Conservation (phyloP, 805 yeast species). For the Hanseniaspora hatyaiensis region DNA sequence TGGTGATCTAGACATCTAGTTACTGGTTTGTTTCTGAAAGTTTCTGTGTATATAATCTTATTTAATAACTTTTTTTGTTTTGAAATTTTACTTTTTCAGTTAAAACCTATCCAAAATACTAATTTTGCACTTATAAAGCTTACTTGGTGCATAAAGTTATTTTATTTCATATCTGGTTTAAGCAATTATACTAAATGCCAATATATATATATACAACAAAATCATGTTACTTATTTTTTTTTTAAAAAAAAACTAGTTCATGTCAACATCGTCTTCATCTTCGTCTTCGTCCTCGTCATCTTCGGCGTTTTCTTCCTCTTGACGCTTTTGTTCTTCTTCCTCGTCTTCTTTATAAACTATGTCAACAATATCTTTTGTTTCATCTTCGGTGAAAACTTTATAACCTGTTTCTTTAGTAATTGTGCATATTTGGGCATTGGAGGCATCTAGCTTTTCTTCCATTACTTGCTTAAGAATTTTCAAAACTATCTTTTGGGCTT, state of each 20-base stretch:
- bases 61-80: background rate
- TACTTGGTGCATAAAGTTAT: too few relatives aligned
- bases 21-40: background rate
- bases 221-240: background rate
- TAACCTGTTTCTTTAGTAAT: slow-evolving; percentile 82
- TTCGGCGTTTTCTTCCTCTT: slow-evolving; percentile 64
- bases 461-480: slow-evolving; percentile 92
- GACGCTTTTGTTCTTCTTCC: slow-evolving; percentile 43
- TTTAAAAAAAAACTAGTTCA: slow-evolving; percentile 22
- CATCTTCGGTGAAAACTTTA: slow-evolving; percentile 68
- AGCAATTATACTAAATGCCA: too few relatives aligned
- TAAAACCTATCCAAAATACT: too few relatives aligned
- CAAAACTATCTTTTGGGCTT: slow-evolving; percentile 81
- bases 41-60: too few relatives aligned
- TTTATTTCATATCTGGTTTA: too few relatives aligned
- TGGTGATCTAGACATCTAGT: background rate
- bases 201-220: too few relatives aligned
- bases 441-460: slow-evolving; percentile 96
- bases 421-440: slow-evolving; percentile 88
- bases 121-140: background rate
- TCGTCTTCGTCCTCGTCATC: slow-evolving; percentile 35
- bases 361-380: slow-evolving; percentile 71
- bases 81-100: too few relatives aligned
- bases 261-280: slow-evolving; percentile 26
- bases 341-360: slow-evolving; percentile 59